A percentile compares a stretch with the other conserved stretches of the same genome.
phyloP scores from a whole-genome alignment of 805 yeast species.

The Priceomyces castillae region DNA sequence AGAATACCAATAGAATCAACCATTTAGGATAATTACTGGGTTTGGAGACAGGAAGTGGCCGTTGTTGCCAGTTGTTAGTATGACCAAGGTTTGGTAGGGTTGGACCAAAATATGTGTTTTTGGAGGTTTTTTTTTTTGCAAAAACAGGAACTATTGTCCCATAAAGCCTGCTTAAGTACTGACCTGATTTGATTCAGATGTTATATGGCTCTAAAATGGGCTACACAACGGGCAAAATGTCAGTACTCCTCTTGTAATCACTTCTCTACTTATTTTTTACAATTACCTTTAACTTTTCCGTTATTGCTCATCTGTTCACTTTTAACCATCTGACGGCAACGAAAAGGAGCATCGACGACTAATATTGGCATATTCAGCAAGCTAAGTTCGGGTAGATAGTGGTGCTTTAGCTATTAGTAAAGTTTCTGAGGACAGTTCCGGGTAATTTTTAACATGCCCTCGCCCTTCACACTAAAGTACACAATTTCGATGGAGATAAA shows the following conservation, averaged over 20 bases:
- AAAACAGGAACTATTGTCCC: background rate
- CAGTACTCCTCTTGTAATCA: background rate
- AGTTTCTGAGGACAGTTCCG: background rate
- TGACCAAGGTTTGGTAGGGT: background rate
- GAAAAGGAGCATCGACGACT: background rate
- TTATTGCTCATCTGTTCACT: background rate
- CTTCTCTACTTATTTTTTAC: background rate
- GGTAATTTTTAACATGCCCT: background rate
- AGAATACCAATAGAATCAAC: too few relatives aligned
- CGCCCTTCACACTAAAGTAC: conserved; percentile 1
- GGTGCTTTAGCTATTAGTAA: background rate
- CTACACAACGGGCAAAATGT: background rate
- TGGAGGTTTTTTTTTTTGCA: background rate
- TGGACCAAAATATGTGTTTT: background rate
- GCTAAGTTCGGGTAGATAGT: background rate
- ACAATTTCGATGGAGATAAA: conserved; percentile 3
- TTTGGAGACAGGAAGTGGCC: background rate
- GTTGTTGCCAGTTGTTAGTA: background rate
- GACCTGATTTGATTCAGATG: background rate
- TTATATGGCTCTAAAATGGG: background rate
- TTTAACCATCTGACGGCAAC: background rate
- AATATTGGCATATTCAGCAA: background rate
- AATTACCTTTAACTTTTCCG: background rate
- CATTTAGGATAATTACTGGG: background rate
- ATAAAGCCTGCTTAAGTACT: background rate